These are phyloP conservation scores for Rhazya stricta DNA, from an alignment of 257 asterid genomes.

Conservation along the genomic window DNA sequence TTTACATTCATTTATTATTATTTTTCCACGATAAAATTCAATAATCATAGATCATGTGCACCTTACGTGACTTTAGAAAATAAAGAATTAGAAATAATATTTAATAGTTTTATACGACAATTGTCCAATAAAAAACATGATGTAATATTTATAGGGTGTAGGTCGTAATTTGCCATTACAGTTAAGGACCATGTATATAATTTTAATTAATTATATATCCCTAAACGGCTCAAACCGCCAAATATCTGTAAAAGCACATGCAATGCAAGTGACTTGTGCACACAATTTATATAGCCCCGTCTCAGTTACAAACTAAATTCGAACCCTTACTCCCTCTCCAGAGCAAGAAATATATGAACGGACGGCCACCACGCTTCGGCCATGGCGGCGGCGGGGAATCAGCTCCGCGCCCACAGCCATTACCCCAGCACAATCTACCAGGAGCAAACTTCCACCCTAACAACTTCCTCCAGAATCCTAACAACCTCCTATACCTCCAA, in stretches of 20 bases:
- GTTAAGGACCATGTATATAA: background rate
- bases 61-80: no score
- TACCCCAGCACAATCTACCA: constrained; percentile 26
- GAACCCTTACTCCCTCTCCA: background rate
- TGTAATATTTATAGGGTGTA: background rate
- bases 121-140: no score
- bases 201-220: no score
- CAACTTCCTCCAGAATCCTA: constrained; percentile 45
- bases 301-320: background rate
- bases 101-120: no score
- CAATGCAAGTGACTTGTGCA: background rate
- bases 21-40: no score
- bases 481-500: constrained; percentile 10
- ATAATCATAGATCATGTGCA: no score
- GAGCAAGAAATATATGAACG: background rate
- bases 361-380: background rate
- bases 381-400: constrained; percentile 14
- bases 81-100: no score
- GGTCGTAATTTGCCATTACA: background rate
- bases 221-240: background rate
- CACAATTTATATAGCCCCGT: background rate
- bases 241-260: background rate
- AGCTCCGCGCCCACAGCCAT: constrained; percentile 10
- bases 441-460: constrained; percentile 25
- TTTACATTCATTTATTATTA: no score